These are phyloP conservation scores for Arthromyces matolae DNA, from an alignment of 768 basidiomycete species.

Conservation along the genomic window DNA sequence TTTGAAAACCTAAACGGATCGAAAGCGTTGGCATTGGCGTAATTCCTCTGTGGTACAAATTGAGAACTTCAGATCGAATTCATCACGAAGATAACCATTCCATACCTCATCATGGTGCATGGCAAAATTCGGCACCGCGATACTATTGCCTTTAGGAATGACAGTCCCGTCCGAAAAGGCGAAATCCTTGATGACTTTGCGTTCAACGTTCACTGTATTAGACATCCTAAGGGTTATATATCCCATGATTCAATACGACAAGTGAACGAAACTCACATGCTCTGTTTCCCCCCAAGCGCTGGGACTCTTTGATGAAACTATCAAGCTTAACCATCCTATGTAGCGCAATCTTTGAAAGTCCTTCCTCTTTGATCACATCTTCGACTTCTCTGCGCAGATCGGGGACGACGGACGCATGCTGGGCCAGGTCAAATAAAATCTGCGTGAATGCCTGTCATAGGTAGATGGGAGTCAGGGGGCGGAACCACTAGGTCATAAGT, in stretches of 20 bases:
- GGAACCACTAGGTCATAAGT: too few relatives aligned
- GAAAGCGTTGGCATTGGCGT: constrained; percentile 25
- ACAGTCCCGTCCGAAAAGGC: constrained; percentile 23
- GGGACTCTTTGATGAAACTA: constrained; percentile 39
- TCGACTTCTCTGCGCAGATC: constrained; percentile 39
- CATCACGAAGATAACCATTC: too few relatives aligned
- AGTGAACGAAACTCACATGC: constrained; percentile 18
- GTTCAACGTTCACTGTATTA: constrained; percentile 13
- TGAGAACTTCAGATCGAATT: too few relatives aligned
- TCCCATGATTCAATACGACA: too few relatives aligned
- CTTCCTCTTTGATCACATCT: constrained; percentile 29
- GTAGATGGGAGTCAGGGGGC: too few relatives aligned
- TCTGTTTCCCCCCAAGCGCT: constrained; percentile 24
- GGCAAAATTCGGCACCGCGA: constrained; percentile 2
- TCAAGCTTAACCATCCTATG: too few relatives aligned
- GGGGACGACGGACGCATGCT: constrained; percentile 26
- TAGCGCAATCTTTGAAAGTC: constrained; percentile 32
- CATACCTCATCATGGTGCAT: constrained; percentile 9
- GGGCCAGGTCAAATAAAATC: constrained; percentile 33
- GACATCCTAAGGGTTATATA: too few relatives aligned
- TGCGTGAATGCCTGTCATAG: constrained; percentile 37
- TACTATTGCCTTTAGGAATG: constrained; percentile 22
- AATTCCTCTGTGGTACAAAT: constrained; percentile 10
- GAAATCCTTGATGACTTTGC: constrained; percentile 18
- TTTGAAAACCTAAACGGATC: constrained; percentile 36